phyloP scores from a whole-genome alignment of 108 stramenopile genomes.

The Cyclostephanos tholiformis region DNA sequence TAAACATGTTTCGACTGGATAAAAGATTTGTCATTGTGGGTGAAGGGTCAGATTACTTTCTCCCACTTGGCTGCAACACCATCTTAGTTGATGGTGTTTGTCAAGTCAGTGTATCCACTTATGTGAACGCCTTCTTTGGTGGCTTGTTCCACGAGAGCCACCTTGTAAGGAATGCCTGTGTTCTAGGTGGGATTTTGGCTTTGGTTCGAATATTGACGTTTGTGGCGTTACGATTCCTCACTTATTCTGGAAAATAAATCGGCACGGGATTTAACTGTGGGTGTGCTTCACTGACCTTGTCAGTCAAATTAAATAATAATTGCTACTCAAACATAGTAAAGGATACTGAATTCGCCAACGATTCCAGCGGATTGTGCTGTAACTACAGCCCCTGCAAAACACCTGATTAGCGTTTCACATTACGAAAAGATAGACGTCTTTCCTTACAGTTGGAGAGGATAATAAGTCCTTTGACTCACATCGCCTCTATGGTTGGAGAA shows the following conservation, averaged over 20 bases:
- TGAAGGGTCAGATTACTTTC: conserved; percentile 56
- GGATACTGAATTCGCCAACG: too few relatives aligned
- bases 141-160: conserved; percentile 50
- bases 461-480: too few relatives aligned
- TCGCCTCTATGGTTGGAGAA: too few relatives aligned
- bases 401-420: too few relatives aligned
- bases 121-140: conserved; percentile 69
- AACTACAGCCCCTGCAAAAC: too few relatives aligned
- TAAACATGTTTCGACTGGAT: conserved; percentile 56
- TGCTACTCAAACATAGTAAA: too few relatives aligned
- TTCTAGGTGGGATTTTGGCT: conserved; percentile 58
- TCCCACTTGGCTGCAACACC: conserved; percentile 34
- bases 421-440: too few relatives aligned
- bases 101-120: conserved; percentile 46
- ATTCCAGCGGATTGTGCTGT: too few relatives aligned
- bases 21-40: conserved; percentile 48
- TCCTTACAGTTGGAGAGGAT: too few relatives aligned
- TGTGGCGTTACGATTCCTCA: conserved; percentile 55
- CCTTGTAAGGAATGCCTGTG: conserved; percentile 42
- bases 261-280: background rate
- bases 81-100: conserved; percentile 32
- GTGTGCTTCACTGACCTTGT: background rate
- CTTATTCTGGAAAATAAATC: conserved; percentile 40
- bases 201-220: conserved; percentile 59
- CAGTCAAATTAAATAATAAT: too few relatives aligned